Conservation (phyloP, 305 asterid species). For the Solanum aculeatissimum region DNA sequence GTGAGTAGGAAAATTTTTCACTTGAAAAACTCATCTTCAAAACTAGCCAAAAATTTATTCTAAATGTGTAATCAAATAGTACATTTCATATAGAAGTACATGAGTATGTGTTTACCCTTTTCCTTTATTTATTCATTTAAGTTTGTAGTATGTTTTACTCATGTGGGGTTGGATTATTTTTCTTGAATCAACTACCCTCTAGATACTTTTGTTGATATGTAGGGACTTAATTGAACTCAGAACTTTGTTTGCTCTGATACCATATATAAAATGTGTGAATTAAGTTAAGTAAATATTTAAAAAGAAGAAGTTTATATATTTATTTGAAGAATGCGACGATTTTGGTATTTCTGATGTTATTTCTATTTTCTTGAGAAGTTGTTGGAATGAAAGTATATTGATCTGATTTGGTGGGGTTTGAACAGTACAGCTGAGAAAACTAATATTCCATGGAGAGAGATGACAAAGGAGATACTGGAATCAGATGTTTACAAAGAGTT, state of each 20-base stretch:
- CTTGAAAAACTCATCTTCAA: too few species aligned
- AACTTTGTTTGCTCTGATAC: neutral
- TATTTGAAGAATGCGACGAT: neutral
- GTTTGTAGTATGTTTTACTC: neutral
- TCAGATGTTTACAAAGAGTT: conserved; percentile 74
- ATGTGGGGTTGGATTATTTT: neutral
- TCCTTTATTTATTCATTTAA: neutral
- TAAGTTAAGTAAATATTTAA: neutral
- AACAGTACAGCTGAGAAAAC: conserved; percentile 95
- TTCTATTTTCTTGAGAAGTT: neutral
- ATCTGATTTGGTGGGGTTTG: conserved; percentile 14
- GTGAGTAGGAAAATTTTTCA: too few species aligned
- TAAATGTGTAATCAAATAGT: neutral
- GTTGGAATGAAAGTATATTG: neutral
- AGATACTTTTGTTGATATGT: neutral
- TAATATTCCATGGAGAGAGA: conserved; percentile 85
- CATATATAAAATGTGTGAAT: neutral
- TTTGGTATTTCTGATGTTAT: neutral
- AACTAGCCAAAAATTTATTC: neutral
- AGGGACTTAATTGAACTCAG: neutral
- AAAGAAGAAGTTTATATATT: neutral
- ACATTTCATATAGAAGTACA: neutral
- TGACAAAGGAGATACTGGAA: conserved; percentile 71
- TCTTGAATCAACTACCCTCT: neutral
- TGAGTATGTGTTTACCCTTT: neutral